These are phyloP conservation scores for Russula earlei DNA, from an alignment of 768 basidiomycete genomes.

Conservation along the genomic window DNA sequence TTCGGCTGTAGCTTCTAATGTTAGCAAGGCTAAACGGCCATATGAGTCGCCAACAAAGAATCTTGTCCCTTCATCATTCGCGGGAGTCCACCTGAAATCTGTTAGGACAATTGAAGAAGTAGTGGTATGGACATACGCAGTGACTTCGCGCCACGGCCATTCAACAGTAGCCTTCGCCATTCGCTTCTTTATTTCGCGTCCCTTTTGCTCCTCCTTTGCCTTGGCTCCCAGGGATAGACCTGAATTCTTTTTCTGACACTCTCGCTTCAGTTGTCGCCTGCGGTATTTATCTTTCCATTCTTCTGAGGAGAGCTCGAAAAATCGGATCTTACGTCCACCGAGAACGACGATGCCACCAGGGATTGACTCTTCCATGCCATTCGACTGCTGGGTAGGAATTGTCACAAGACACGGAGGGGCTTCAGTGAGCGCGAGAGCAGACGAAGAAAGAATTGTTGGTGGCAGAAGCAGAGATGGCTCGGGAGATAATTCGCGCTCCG, in stretches of 20 bases:
- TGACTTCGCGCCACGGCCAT: slow-evolving; percentile 71
- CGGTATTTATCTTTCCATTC: slow-evolving; percentile 42
- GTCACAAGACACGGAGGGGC: slow-evolving; percentile 23
- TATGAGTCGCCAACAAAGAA: slow-evolving; percentile 61
- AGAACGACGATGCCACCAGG: slow-evolving; percentile 65
- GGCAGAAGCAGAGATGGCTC: slow-evolving; percentile 40
- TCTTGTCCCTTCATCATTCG: slow-evolving; percentile 38
- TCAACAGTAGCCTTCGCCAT: slow-evolving; percentile 48
- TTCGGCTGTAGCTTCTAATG: slow-evolving; percentile 33
- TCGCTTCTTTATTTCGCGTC: slow-evolving; percentile 42
- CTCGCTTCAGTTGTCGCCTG: slow-evolving; percentile 45
- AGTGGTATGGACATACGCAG: slow-evolving; percentile 41
- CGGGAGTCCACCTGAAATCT: slow-evolving; percentile 38
- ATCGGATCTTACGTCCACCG: slow-evolving; percentile 54
- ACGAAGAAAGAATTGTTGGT: slow-evolving; percentile 43
- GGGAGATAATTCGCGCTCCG: slow-evolving; percentile 42
- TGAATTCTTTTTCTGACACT: slow-evolving; percentile 40
- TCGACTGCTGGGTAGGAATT: slow-evolving; percentile 30
- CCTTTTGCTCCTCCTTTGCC: slow-evolving; percentile 49
- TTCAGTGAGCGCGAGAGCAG: slow-evolving; percentile 29
- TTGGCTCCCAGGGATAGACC: slow-evolving; percentile 34
- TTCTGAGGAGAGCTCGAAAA: slow-evolving; percentile 47
- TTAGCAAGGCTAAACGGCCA: slow-evolving; percentile 63
- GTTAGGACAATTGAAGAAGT: neutral
- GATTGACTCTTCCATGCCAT: slow-evolving; percentile 26